Conservation (phyloP, 2,329 filamentous ascomycete genomes). For the Onygenales sp. region DNA sequence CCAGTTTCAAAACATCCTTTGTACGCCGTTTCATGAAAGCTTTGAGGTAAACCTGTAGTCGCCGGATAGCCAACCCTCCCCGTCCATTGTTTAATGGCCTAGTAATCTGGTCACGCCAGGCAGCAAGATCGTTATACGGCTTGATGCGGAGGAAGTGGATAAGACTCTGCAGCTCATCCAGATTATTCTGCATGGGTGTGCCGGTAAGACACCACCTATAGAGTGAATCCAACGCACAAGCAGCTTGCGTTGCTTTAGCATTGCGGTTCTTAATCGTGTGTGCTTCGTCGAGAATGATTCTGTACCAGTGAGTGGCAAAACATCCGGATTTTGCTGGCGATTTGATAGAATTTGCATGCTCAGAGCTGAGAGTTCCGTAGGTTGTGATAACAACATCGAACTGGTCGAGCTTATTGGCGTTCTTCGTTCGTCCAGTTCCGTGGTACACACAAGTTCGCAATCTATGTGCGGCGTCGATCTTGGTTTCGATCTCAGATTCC, state of each 20-base stretch:
- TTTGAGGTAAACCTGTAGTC: constrained; percentile 73
- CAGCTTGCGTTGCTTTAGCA: constrained; percentile 88
- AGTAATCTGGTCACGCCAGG: constrained; percentile 90
- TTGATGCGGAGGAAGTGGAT: constrained; percentile 88
- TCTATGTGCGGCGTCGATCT: constrained; percentile 58
- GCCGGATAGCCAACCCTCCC: constrained; percentile 77
- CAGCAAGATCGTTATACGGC: constrained; percentile 74
- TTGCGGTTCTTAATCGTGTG: constrained; percentile 98
- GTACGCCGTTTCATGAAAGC: constrained; percentile 99
- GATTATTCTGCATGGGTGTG: constrained; percentile 96
- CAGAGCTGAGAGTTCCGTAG: constrained; percentile 89
- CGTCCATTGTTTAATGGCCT: constrained; percentile 80
- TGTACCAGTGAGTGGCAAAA: constrained; percentile 90
- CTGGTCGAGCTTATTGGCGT: constrained; percentile 61
- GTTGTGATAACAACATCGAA: constrained; percentile 97
- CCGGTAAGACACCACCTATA: constrained; percentile 96
- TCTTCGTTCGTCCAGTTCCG: constrained; percentile 74
- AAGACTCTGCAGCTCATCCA: constrained; percentile 89
- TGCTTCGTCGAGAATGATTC: constrained; percentile 89
- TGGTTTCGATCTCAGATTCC: constrained; percentile 85
- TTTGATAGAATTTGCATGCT: constrained; percentile 63
- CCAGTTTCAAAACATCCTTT: constrained; percentile 89
- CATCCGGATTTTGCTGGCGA: constrained; percentile 63
- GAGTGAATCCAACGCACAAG: constrained; percentile 71
- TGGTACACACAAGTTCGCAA: constrained; percentile 86